These are phyloP conservation scores for Parafenestella ontariensis DNA, from an alignment of 2,329 filamentous ascomycete genomes.

Conservation along the genomic window DNA sequence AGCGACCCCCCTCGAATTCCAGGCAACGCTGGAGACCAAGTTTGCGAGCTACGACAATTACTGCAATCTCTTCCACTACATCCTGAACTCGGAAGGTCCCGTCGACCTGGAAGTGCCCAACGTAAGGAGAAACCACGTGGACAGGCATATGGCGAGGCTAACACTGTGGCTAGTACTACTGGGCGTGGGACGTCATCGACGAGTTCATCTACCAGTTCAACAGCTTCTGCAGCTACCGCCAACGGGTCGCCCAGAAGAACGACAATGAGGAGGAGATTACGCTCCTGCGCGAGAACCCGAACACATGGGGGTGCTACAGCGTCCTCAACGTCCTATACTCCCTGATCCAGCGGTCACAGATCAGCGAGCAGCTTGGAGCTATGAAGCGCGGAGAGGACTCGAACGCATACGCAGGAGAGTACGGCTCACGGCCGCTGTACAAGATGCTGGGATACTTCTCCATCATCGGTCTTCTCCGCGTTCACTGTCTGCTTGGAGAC, in stretches of 20 bases:
- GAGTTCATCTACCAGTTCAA: conserved; percentile 99
- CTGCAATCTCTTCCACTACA: conserved; percentile 99
- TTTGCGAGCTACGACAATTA: conserved; percentile 99
- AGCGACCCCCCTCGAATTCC: conserved; percentile 94
- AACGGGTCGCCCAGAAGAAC: conserved; percentile 81
- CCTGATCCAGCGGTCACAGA: conserved; percentile 96
- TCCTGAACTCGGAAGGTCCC: conserved; percentile 98
- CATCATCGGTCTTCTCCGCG: conserved; percentile 94
- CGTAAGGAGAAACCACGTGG: conserved; percentile 64
- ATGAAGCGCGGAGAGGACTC: conserved; percentile 95
- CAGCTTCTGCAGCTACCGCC: conserved; percentile 96
- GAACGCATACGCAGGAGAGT: conserved; percentile 87
- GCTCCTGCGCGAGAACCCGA: conserved; percentile 92
- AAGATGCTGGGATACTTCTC: conserved; percentile 99
- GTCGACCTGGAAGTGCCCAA: conserved; percentile 96
- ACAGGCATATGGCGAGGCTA: conserved; percentile 10
- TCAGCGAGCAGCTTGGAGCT: conserved; percentile 94
- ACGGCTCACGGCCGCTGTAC: conserved; percentile 92
- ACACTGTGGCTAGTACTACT: conserved; percentile 76
- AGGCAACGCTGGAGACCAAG: conserved; percentile 93
- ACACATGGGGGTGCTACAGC: conserved; percentile 99
- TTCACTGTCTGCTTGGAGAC: conserved; percentile 95
- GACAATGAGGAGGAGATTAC: conserved; percentile 92
- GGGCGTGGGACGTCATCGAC: conserved; percentile 99
- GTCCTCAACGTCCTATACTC: conserved; percentile 99